Percentiles rank a stretch among this genome's conserved stretches.
These are phyloP conservation scores for Alliaria petiolata DNA, from an alignment of 345 rosid species.

Conservation along the genomic window DNA sequence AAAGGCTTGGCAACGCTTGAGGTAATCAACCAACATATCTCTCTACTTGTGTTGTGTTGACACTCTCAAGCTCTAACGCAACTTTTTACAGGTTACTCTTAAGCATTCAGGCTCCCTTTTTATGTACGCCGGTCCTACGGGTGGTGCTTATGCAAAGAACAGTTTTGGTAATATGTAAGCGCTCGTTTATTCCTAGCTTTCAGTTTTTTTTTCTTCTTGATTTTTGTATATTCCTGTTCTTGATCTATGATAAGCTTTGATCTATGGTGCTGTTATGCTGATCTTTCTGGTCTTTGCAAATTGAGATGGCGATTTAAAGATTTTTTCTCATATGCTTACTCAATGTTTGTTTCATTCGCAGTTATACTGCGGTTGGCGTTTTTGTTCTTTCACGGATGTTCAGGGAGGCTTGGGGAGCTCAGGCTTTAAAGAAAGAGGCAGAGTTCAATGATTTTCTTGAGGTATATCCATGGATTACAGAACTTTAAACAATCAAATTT, in stretches of 20 bases:
- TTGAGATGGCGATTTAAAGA: not conserved
- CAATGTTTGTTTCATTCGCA: conserved; percentile 26
- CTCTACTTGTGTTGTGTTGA: no score
- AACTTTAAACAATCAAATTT: not conserved
- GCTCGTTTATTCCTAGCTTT: conserved; percentile 15
- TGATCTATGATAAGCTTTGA: not conserved
- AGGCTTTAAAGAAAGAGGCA: conserved; percentile 60
- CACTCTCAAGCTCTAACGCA: no score
- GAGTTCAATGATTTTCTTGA: conserved; percentile 85
- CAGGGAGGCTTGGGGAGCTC: conserved; percentile 80
- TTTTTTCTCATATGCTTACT: not conserved
- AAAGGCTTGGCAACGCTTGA: no score
- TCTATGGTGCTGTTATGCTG: not conserved
- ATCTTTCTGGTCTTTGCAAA: not conserved
- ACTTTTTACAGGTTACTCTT: conserved; percentile 60
- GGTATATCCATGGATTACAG: conserved; percentile 41
- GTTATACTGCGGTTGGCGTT: conserved; percentile 95
- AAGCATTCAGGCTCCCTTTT: conserved; percentile 98
- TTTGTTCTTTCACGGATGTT: conserved; percentile 87
- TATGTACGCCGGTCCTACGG: conserved; percentile 84
- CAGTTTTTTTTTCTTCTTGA: not conserved
- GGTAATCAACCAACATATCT: not conserved
- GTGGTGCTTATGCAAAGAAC: conserved; percentile 99
- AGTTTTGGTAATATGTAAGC: conserved; percentile 95
- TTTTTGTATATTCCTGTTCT: not conserved